Conservation (phyloP, 2,329 filamentous ascomycete species). For the Aspergillus tamarii region DNA sequence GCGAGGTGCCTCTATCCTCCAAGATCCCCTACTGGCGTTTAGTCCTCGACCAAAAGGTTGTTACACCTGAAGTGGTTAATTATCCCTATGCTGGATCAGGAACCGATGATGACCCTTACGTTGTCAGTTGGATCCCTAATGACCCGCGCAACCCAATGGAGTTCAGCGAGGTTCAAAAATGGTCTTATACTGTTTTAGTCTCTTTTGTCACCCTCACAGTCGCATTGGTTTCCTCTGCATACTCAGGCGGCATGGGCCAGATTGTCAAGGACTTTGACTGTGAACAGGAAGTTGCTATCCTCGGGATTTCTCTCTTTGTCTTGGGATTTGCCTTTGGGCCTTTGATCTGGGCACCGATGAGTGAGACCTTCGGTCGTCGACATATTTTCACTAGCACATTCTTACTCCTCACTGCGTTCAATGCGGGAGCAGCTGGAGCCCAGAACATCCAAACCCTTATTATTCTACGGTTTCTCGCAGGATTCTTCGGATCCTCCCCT, state of each 20-base stretch:
- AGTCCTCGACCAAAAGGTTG: conserved; percentile 34
- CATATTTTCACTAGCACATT: conserved; percentile 34
- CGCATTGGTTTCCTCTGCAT: conserved; percentile 45
- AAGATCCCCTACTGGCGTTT: conserved; percentile 36
- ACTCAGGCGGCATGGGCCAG: conserved; percentile 38
- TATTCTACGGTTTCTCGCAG: conserved; percentile 67
- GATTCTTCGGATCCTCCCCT: conserved; percentile 62
- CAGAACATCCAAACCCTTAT: conserved; percentile 63
- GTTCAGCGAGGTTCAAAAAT: conserved; percentile 39
- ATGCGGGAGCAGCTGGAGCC: conserved; percentile 60
- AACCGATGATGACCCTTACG: conserved; percentile 43
- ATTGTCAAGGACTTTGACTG: conserved; percentile 38
- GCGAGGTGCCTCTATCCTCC: conserved; percentile 22
- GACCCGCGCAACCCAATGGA: conserved; percentile 47
- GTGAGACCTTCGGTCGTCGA: conserved; percentile 38
- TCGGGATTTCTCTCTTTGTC: conserved; percentile 49
- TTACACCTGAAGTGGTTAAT: conserved; percentile 33
- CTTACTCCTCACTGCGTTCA: conserved; percentile 60
- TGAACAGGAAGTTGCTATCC: conserved; percentile 36
- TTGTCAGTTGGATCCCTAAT: conserved; percentile 42
- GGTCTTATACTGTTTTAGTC: conserved; percentile 40
- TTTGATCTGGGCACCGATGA: conserved; percentile 44
- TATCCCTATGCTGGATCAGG: conserved; percentile 39
- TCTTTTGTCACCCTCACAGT: conserved; percentile 43
- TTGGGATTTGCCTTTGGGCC: conserved; percentile 50